phyloP scores from a whole-genome alignment of 140 eudicot species.

The Stevia rebaudiana region DNA sequence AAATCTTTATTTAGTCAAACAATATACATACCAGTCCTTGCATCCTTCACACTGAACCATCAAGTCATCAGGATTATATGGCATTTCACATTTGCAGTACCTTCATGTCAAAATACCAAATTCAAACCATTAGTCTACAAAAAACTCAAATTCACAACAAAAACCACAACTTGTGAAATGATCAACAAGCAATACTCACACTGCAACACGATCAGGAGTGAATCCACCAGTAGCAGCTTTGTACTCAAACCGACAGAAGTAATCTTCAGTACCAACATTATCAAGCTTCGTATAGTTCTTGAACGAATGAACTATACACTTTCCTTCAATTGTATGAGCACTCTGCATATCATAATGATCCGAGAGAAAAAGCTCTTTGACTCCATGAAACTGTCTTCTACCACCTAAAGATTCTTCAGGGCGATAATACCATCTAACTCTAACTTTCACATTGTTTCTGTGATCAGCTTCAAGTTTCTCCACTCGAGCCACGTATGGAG shows the following conservation, averaged over 20 bases:
- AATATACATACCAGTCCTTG: slow-evolving; percentile 88
- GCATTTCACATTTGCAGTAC: slow-evolving; percentile 98
- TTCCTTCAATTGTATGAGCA: slow-evolving; percentile 85
- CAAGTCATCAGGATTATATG: slow-evolving; percentile 88
- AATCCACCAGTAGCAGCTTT: slow-evolving; percentile 89
- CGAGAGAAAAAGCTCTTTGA: slow-evolving; percentile 76
- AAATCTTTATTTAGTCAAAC: background rate
- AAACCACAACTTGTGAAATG: background rate
- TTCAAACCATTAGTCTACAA: background rate
- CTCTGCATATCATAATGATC: slow-evolving; percentile 87
- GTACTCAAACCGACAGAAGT: slow-evolving; percentile 82
- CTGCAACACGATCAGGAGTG: slow-evolving; percentile 90
- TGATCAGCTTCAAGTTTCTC: slow-evolving; percentile 90
- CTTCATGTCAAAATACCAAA: slow-evolving; percentile 28
- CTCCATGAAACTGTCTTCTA: slow-evolving; percentile 85
- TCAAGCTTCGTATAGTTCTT: slow-evolving; percentile 88
- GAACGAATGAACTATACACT: slow-evolving; percentile 84
- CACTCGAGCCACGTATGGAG: slow-evolving; percentile 76
- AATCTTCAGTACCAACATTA: slow-evolving; percentile 78
- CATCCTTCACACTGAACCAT: slow-evolving; percentile 97
- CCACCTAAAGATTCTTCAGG: slow-evolving; percentile 90
- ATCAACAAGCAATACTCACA: slow-evolving; percentile 44
- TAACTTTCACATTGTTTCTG: slow-evolving; percentile 77
- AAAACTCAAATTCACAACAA: background rate
- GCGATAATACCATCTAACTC: slow-evolving; percentile 79